A percentile compares a stretch with the other conserved stretches of the same genome.
Conservation (phyloP, 2,329 filamentous ascomycete species). For the Lachnellula occidentalis region DNA sequence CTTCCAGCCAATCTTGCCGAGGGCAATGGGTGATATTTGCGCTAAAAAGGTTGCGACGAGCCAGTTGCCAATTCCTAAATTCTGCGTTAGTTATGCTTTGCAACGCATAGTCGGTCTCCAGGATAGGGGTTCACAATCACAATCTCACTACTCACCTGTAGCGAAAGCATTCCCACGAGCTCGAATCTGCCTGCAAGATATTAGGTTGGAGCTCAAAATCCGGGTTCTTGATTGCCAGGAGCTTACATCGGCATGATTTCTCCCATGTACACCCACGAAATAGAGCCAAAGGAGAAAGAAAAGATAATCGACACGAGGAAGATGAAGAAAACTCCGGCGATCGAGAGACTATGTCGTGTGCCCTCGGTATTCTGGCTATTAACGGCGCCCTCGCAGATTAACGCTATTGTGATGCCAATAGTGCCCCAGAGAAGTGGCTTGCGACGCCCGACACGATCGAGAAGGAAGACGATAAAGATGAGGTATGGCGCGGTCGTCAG, state of each 20-base stretch:
- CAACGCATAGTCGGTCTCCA: no score
- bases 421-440: slow-evolving; percentile 50
- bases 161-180: slow-evolving; percentile 53
- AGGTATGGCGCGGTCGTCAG: slow-evolving; percentile 37
- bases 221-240: not conserved
- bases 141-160: slow-evolving; percentile 31
- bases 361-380: slow-evolving; percentile 45
- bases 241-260: slow-evolving; percentile 3
- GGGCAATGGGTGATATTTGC: slow-evolving; percentile 50
- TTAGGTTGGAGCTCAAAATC: slow-evolving; percentile 50
- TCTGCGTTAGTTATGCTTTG: no score
- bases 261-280: slow-evolving; percentile 39
- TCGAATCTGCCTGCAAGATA: slow-evolving; percentile 64
- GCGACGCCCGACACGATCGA: slow-evolving; percentile 47
- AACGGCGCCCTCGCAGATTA: slow-evolving; percentile 55
- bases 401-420: slow-evolving; percentile 47
- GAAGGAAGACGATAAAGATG: slow-evolving; percentile 53
- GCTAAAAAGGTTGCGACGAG: slow-evolving; percentile 53
- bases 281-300: slow-evolving; percentile 51
- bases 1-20: slow-evolving; percentile 43
- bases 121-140: no score
- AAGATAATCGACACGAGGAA: slow-evolving; percentile 57
- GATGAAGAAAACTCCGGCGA: slow-evolving; percentile 60
- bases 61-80: slow-evolving; percentile 48
- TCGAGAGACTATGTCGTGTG: slow-evolving; percentile 42